phyloP scores from a whole-genome alignment of 2,329 filamentous ascomycete species.

The Stachybotrys chlorohalonatus region DNA sequence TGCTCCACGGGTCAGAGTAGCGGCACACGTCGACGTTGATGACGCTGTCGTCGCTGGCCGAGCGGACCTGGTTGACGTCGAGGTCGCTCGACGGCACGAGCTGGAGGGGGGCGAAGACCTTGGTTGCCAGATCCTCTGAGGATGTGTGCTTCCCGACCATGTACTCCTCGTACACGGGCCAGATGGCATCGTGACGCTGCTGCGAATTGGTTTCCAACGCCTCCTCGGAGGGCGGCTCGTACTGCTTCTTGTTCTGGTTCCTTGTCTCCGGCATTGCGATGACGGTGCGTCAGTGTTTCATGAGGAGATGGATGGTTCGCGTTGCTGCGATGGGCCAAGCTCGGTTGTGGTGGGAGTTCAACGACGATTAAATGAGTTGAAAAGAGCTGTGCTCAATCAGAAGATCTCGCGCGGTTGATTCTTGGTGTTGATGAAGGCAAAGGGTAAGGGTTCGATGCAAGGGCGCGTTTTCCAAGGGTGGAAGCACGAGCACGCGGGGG shows the following conservation, averaged over 20 bases:
- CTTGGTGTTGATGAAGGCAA: not conserved
- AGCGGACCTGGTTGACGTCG: constrained; percentile 3
- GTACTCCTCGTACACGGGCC: constrained; percentile 9
- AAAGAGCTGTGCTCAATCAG: not conserved
- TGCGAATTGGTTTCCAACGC: not conserved
- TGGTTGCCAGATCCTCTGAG: not conserved
- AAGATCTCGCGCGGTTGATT: not conserved
- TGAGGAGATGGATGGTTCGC: too few relatives aligned
- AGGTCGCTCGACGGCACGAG: constrained; percentile 8
- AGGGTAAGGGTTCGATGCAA: not conserved
- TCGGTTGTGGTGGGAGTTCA: too few relatives aligned
- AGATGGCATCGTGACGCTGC: constrained; percentile 3
- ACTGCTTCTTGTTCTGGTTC: not conserved
- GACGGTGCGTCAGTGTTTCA: too few relatives aligned
- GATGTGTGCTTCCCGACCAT: not conserved
- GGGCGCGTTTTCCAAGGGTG: not conserved
- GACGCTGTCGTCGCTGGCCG: constrained; percentile 2
- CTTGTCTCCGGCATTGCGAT: not conserved
- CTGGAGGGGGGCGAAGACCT: constrained; percentile 3
- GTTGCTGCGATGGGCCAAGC: too few relatives aligned
- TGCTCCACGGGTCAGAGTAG: constrained; percentile 5
- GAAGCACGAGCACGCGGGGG: not conserved
- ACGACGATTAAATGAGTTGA: too few relatives aligned
- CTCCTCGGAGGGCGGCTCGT: not conserved
- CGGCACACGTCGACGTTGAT: constrained; percentile 6